Evolutionary conservation across 2,329 filamentous ascomycete genomes (phyloP).

Genomic region (Hypoxylon sp.): DNA sequence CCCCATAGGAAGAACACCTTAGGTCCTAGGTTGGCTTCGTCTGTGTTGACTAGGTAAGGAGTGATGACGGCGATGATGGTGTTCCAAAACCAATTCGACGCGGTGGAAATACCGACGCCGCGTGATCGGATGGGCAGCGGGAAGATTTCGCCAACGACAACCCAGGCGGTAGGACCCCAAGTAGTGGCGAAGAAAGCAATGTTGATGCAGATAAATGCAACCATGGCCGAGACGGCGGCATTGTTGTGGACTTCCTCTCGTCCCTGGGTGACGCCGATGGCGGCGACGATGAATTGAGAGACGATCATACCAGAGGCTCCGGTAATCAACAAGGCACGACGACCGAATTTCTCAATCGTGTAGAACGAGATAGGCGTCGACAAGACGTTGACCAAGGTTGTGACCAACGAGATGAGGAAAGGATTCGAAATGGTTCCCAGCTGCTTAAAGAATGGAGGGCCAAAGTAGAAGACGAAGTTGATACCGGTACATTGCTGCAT

Average conservation of each 20-base stretch:
- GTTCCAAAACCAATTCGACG: constrained; percentile 80
- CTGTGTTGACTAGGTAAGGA: constrained; percentile 72
- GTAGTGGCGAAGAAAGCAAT: constrained; percentile 82
- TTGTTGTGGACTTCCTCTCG: constrained; percentile 43
- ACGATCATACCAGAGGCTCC: constrained; percentile 76
- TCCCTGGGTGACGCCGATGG: constrained; percentile 60
- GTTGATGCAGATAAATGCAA: constrained; percentile 81
- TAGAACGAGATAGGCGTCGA: constrained; percentile 78
- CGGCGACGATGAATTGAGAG: constrained; percentile 74
- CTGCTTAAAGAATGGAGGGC: constrained; percentile 74
- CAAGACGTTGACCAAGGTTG: constrained; percentile 78
- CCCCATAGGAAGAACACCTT: constrained; percentile 69
- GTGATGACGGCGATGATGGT: constrained; percentile 68
- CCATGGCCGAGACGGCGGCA: constrained; percentile 60
- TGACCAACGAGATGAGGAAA: constrained; percentile 77
- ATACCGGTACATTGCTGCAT: constrained; percentile 60
- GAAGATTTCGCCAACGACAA: constrained; percentile 79
- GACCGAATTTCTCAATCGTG: constrained; percentile 74
- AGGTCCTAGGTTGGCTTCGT: constrained; percentile 53
- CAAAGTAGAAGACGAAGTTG: constrained; percentile 80
- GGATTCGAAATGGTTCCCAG: constrained; percentile 71
- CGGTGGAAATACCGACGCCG: constrained; percentile 75
- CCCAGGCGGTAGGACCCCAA: constrained; percentile 76
- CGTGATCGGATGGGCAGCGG: constrained; percentile 77
- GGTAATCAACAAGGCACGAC: constrained; percentile 72